Conservation (phyloP, 345 rosid species). For the Corchorus olitorius region DNA sequence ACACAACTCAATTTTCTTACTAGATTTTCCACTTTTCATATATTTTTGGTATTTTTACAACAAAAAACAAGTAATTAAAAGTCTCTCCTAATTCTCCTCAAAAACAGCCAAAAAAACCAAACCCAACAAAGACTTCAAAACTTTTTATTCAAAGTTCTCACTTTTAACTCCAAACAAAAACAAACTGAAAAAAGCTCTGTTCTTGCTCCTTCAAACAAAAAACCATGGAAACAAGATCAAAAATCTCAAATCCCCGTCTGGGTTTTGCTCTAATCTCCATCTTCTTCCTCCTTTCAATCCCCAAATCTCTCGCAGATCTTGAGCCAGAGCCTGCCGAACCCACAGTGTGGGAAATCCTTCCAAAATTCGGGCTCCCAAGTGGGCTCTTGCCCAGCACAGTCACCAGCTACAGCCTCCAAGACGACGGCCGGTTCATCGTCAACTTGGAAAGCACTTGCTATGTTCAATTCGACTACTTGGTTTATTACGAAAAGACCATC, state of each 20-base stretch:
- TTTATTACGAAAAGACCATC: constrained; percentile 67
- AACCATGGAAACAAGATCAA: constrained; percentile 15
- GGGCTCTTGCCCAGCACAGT: constrained; percentile 77
- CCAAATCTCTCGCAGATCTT: constrained; percentile 29
- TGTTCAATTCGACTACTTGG: constrained; percentile 79
- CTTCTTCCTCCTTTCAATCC: constrained; percentile 27
- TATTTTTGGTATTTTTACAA: no score
- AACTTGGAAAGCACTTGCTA: constrained; percentile 53
- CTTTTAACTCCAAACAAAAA: neutral
- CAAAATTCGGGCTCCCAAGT: constrained; percentile 85
- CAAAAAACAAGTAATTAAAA: no score
- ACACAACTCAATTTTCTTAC: no score
- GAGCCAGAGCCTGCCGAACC: constrained; percentile 34
- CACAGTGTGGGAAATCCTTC: constrained; percentile 76
- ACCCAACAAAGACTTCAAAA: no score
- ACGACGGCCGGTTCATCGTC: constrained; percentile 69
- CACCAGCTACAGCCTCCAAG: constrained; percentile 53
- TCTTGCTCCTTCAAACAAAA: neutral
- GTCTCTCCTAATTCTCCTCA: no score
- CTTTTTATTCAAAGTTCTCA: no score
- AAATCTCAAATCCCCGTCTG: constrained; percentile 4
- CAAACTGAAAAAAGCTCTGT: neutral
- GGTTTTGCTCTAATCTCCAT: constrained; percentile 21
- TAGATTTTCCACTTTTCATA: no score
- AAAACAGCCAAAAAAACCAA: no score